Evolutionary conservation across 192 early-diverging fungal genomes (phyloP), one percentile per base, ranked within the genome.

Genomic region (Haplosporangium gracile): DNA sequence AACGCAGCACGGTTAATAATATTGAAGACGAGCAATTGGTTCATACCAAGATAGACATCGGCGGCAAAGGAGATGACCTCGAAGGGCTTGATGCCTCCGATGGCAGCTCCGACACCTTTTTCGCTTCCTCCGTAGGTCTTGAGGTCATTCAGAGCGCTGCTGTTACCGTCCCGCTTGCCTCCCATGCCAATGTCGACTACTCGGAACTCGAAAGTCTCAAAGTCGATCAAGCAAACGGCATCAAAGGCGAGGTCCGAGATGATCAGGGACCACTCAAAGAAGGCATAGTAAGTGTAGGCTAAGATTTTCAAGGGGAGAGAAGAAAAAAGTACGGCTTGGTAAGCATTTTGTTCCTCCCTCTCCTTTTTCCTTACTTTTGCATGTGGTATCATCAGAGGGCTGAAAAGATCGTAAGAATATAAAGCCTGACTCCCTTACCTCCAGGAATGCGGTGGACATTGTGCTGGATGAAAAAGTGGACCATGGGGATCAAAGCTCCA

Each of bases 181-280:
- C 68, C 57, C 53, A 45, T 16, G 43, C 79, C 81, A 55, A 88
- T 47, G 75, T 93, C 90, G 20, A 92, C 77, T 32, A 93, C 83
- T 40, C 80, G 72, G 47, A 93, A 80, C 79, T 91, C 89, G 77
- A 92, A 89, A 22, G 82, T 88, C 43, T 83, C 73, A 82, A 96
- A 96, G 86, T 96, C 96, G 63, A 91, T 88, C 78, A 91, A 89
- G 77, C 92, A 91, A 38, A 94, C 90, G n/a, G 93, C 94, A 76
- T 96, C 95, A 78, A 93, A 96, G 76, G 92, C 90, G 24, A 96
- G 93, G 78, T 95, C 93, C 49, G 95, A 94, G n/a, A 95, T 39
- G 68, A 97, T 97, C 32, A 97, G 83, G 16, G 94, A 91, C 95
- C 95, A 97, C 77, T 96, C 95, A 79, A 96, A 97, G 89, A 96